Evolutionary conservation across 768 basidiomycete genomes (phyloP).

Genomic region (Kwoniella europaea): DNA sequence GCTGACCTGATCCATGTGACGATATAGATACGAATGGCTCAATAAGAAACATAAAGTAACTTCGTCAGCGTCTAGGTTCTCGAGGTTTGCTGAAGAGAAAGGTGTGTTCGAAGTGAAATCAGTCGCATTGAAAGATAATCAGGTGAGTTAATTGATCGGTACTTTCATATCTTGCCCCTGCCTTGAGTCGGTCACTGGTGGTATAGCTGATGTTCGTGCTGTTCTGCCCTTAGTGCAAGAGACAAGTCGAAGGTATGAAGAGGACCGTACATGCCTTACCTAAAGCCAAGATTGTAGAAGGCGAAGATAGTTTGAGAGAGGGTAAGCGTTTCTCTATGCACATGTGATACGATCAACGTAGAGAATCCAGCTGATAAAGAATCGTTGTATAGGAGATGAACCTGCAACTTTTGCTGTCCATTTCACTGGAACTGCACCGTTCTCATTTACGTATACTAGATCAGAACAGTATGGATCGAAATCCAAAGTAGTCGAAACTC

Average conservation of each 20-base stretch:
- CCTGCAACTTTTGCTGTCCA: constrained; percentile 91
- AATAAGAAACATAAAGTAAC: constrained; percentile 74
- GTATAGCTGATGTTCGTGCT: background rate
- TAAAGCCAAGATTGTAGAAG: constrained; percentile 84
- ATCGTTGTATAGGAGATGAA: constrained; percentile 65
- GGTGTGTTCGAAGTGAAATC: constrained; percentile 86
- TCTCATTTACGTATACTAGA: constrained; percentile 69
- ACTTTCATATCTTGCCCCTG: background rate
- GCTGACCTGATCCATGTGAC: background rate
- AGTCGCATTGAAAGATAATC: constrained; percentile 87
- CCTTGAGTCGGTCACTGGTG: background rate
- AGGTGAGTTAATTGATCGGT: constrained; percentile 62
- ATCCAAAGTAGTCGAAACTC: constrained; percentile 53
- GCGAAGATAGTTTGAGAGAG: constrained; percentile 88
- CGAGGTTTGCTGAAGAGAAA: constrained; percentile 76
- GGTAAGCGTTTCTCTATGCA: constrained; percentile 48
- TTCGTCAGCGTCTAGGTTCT: constrained; percentile 79
- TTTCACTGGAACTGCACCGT: constrained; percentile 88
- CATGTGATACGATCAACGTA: too few relatives aligned
- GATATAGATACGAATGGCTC: constrained; percentile 76
- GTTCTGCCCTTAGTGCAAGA: constrained; percentile 60
- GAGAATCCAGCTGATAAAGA: background rate
- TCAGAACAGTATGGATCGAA: constrained; percentile 42
- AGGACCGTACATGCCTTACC: constrained; percentile 81
- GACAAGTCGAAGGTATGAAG: constrained; percentile 73